Percentiles rank a stretch among this genome's conserved stretches.
phyloP scores from a whole-genome alignment of 2,329 filamentous ascomycete species.

The Pseudogymnoascus sp. region DNA sequence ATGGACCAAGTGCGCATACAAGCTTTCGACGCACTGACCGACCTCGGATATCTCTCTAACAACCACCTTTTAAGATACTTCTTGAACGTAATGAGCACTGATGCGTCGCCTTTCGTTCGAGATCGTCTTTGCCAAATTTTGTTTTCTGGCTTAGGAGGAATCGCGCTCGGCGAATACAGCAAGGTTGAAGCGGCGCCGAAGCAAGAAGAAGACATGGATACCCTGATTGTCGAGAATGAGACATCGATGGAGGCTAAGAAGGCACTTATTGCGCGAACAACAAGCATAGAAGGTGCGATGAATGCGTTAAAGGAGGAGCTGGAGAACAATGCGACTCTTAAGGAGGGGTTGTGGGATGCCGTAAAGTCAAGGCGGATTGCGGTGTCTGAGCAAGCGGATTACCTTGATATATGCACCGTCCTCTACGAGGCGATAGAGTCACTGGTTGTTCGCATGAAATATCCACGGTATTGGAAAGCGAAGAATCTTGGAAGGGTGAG shows the following conservation, averaged over 20 bases:
- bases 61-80: slow-evolving; percentile 47
- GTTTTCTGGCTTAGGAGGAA: slow-evolving; percentile 49
- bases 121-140: slow-evolving; percentile 51
- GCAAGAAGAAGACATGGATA: slow-evolving; percentile 24
- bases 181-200: slow-evolving; percentile 19
- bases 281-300: slow-evolving; percentile 39
- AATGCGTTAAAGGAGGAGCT: slow-evolving; percentile 40
- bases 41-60: slow-evolving; percentile 52
- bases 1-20: slow-evolving; percentile 56
- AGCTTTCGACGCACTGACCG: slow-evolving; percentile 54
- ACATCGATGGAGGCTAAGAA: slow-evolving; percentile 36
- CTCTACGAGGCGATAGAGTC: slow-evolving; percentile 42
- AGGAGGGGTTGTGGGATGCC: slow-evolving; percentile 40
- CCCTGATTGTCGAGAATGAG: slow-evolving; percentile 39
- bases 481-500: slow-evolving; percentile 30
- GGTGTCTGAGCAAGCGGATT: slow-evolving; percentile 39
- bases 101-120: slow-evolving; percentile 55
- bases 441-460: slow-evolving; percentile 37
- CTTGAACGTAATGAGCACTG: slow-evolving; percentile 49
- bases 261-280: slow-evolving; percentile 38
- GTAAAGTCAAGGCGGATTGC: slow-evolving; percentile 39
- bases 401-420: slow-evolving; percentile 43
- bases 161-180: slow-evolving; percentile 53
- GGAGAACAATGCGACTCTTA: slow-evolving; percentile 36
- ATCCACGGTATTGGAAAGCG: slow-evolving; percentile 39